Percentiles rank a stretch among this genome's conserved stretches.
Conservation (phyloP, 225 moss, liverwort and hornwort species). For the Polytrichum commune region DNA sequence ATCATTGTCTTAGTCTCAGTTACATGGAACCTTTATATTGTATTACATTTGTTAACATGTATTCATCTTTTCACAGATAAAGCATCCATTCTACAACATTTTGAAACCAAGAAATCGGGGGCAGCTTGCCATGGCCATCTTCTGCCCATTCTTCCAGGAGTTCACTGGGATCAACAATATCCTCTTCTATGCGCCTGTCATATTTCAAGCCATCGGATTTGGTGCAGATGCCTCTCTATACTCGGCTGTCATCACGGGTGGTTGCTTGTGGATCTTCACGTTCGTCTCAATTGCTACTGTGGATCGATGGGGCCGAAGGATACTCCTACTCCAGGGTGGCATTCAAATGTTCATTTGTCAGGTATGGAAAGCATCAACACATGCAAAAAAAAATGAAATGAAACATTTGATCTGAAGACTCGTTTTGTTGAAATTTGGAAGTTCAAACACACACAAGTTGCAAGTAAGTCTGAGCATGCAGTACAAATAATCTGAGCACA, state of each 20-base stretch:
- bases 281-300: slow-evolving; percentile 35
- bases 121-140: slow-evolving; percentile 41
- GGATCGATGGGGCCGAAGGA: slow-evolving; percentile 40
- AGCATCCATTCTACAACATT: slow-evolving; percentile 33
- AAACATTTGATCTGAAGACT: neutral
- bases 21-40: too few relatives aligned
- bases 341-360: slow-evolving; percentile 43
- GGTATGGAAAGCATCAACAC: slow-evolving; percentile 11
- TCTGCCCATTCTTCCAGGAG: slow-evolving; percentile 47
- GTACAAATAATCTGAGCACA: neutral
- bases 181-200: slow-evolving; percentile 46
- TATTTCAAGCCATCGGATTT: slow-evolving; percentile 47
- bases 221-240: slow-evolving; percentile 33
- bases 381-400: neutral
- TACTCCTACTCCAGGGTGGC: slow-evolving; percentile 36
- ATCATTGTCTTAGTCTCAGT: too few relatives aligned
- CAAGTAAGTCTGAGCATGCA: neutral
- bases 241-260: slow-evolving; percentile 42
- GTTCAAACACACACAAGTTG: neutral
- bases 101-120: slow-evolving; percentile 26
- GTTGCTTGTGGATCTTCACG: slow-evolving; percentile 28
- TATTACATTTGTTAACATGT: too few relatives aligned
- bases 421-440: neutral
- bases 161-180: slow-evolving; percentile 47
- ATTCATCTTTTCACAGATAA: neutral